A percentile compares a stretch with the other conserved stretches of the same genome.
These are phyloP conservation scores for Eragrostis curvula DNA, from an alignment of 176 grass and related monocot genomes.

Conservation along the genomic window DNA sequence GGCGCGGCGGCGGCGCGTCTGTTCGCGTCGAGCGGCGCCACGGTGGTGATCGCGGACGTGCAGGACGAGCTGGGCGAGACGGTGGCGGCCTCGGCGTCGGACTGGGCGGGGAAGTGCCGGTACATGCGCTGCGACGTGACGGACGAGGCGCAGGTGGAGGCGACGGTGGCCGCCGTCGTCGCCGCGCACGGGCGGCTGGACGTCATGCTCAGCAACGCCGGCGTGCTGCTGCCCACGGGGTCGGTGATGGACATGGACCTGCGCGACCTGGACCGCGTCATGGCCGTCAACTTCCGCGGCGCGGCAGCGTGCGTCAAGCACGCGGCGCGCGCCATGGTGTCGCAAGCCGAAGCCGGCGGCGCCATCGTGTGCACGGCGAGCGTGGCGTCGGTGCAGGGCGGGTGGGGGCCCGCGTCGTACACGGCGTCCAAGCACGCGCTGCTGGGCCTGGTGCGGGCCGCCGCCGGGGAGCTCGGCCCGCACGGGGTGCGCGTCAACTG, in stretches of 20 bases:
- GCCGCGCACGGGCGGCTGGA: conserved; percentile 69
- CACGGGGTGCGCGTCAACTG: conserved; percentile 80
- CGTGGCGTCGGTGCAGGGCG: conserved; percentile 58
- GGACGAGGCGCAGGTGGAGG: conserved; percentile 77
- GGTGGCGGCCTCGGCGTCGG: conserved; percentile 55
- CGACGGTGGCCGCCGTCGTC: conserved; percentile 44
- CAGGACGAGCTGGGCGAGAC: conserved; percentile 65
- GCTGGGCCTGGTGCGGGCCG: conserved; percentile 67
- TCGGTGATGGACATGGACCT: conserved; percentile 62
- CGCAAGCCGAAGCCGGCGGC: conserved; percentile 24
- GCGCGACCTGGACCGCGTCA: conserved; percentile 58
- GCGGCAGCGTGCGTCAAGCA: conserved; percentile 63
- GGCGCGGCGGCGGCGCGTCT: conserved; percentile 71
- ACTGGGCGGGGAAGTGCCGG: too few relatives aligned
- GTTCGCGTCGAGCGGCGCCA: conserved; percentile 73
- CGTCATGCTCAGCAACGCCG: conserved; percentile 85
- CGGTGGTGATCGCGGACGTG: conserved; percentile 78
- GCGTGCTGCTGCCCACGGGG: conserved; percentile 53
- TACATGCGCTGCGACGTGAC: conserved; percentile 77
- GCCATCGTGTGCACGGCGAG: conserved; percentile 82
- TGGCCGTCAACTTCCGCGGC: conserved; percentile 81
- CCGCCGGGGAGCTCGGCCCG: conserved; percentile 66
- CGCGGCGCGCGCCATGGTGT: conserved; percentile 71
- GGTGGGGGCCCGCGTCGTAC: conserved; percentile 71
- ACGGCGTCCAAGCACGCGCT: conserved; percentile 85